phyloP scores from a whole-genome alignment of 2,329 filamentous ascomycete species.

The Venturia carpophila region DNA sequence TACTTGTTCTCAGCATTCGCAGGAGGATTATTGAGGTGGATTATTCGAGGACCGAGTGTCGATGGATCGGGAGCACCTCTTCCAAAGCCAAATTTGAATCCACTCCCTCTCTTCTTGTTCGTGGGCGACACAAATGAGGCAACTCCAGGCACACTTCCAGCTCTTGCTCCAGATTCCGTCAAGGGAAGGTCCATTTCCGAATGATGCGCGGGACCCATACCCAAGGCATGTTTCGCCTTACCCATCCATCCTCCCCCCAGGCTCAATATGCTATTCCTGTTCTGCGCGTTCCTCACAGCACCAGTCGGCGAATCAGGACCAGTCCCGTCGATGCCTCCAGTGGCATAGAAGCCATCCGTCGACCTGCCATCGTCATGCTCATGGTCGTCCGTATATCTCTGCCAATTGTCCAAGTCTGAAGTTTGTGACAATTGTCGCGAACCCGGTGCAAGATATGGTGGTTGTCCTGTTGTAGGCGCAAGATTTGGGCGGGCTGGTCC shows the following conservation, averaged over 20 bases:
- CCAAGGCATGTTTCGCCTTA: slow-evolving; percentile 80
- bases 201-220: slow-evolving; percentile 57
- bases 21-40: slow-evolving; percentile 92
- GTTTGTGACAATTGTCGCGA: slow-evolving; percentile 58
- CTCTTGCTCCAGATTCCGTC: slow-evolving; percentile 58
- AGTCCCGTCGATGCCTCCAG: slow-evolving; percentile 52
- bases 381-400: slow-evolving; percentile 84
- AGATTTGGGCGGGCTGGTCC: neutral
- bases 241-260: slow-evolving; percentile 83
- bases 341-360: slow-evolving; percentile 66
- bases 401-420: slow-evolving; percentile 78
- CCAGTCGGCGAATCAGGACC: neutral
- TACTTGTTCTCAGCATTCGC: slow-evolving; percentile 87
- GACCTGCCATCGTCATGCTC: slow-evolving; percentile 74
- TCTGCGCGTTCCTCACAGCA: slow-evolving; percentile 31
- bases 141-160: slow-evolving; percentile 35
- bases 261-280: slow-evolving; percentile 81
- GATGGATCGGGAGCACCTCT: slow-evolving; percentile 79
- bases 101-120: slow-evolving; percentile 49
- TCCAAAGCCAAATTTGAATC: slow-evolving; percentile 90
- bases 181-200: slow-evolving; percentile 97
- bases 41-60: slow-evolving; percentile 82
- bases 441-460: slow-evolving; percentile 31
- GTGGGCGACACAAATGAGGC: slow-evolving; percentile 31
- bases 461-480: neutral